phyloP scores from a whole-genome alignment of 768 basidiomycete species.

The Suillus bovinus region DNA sequence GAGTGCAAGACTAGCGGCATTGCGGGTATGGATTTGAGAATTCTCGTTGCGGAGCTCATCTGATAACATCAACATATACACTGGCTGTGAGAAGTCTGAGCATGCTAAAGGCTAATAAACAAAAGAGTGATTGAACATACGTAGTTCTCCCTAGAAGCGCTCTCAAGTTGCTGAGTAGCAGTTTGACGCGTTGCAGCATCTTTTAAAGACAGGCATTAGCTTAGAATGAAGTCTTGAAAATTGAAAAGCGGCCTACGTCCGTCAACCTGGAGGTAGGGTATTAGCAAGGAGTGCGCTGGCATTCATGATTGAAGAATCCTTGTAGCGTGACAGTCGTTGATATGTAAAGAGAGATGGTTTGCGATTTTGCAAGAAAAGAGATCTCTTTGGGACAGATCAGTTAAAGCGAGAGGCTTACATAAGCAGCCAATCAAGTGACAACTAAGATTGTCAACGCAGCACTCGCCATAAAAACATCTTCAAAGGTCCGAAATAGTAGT shows the following conservation, averaged over 20 bases:
- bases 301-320: constrained; percentile 65
- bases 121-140: constrained; percentile 48
- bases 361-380: constrained; percentile 9
- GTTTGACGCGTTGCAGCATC: constrained; percentile 89
- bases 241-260: constrained; percentile 39
- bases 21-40: constrained; percentile 72
- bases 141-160: constrained; percentile 84
- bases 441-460: too few relatives aligned
- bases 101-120: neutral
- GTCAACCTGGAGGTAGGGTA: constrained; percentile 89
- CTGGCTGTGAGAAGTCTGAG: constrained; percentile 53
- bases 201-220: constrained; percentile 34
- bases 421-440: too few relatives aligned
- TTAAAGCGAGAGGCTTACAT: too few relatives aligned
- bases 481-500: too few relatives aligned
- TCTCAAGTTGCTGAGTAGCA: constrained; percentile 89
- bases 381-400: too few relatives aligned
- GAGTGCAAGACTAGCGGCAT: constrained; percentile 92
- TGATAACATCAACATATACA: constrained; percentile 93
- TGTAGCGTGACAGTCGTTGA: constrained; percentile 24
- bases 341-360: constrained; percentile 19
- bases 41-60: constrained; percentile 79
- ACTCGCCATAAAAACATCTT: too few relatives aligned
- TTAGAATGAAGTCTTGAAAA: constrained; percentile 30
- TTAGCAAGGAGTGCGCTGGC: constrained; percentile 89